Evolutionary conservation across 768 basidiomycete genomes (phyloP).

Genomic region (Dendrothele bispora): DNA sequence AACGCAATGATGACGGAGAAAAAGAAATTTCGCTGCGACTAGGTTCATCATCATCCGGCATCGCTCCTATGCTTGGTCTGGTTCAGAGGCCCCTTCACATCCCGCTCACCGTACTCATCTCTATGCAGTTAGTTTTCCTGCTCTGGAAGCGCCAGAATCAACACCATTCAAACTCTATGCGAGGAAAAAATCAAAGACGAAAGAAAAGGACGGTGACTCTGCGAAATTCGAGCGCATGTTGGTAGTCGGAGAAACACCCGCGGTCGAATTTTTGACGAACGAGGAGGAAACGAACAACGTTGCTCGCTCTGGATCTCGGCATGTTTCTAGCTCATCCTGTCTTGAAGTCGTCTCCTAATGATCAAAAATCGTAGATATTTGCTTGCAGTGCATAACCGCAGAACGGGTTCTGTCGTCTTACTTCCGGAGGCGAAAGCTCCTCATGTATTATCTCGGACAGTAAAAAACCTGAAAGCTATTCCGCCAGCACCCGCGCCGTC

Average conservation of each 20-base stretch:
- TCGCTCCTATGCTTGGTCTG: slow-evolving; percentile 54
- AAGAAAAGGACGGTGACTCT: slow-evolving; percentile 25
- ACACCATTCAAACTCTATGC: slow-evolving; percentile 66
- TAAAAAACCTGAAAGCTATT: slow-evolving; percentile 80
- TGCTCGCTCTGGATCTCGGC: slow-evolving; percentile 70
- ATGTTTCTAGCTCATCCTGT: slow-evolving; percentile 23
- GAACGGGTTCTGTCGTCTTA: slow-evolving; percentile 67
- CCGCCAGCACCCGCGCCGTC: slow-evolving; percentile 48
- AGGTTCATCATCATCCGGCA: slow-evolving; percentile 27
- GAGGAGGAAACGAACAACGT: slow-evolving; percentile 48
- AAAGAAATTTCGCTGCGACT: slow-evolving; percentile 35
- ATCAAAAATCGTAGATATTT: slow-evolving; percentile 62
- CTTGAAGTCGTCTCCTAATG: slow-evolving; percentile 4
- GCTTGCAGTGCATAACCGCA: slow-evolving; percentile 78
- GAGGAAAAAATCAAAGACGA: slow-evolving; percentile 29
- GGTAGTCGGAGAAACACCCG: slow-evolving; percentile 81
- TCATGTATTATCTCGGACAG: slow-evolving; percentile 69
- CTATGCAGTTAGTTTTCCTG: slow-evolving; percentile 61
- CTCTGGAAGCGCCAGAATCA: slow-evolving; percentile 52
- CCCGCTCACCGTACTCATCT: not conserved
- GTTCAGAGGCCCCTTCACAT: not conserved
- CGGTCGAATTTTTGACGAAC: slow-evolving; percentile 78
- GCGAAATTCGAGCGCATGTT: slow-evolving; percentile 36
- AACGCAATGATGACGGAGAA: slow-evolving; percentile 35
- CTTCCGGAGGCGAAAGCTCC: slow-evolving; percentile 66